These are phyloP conservation scores for Graphilbum ipis-grandicollis DNA, from an alignment of 2,329 filamentous ascomycete species.

Conservation along the genomic window DNA sequence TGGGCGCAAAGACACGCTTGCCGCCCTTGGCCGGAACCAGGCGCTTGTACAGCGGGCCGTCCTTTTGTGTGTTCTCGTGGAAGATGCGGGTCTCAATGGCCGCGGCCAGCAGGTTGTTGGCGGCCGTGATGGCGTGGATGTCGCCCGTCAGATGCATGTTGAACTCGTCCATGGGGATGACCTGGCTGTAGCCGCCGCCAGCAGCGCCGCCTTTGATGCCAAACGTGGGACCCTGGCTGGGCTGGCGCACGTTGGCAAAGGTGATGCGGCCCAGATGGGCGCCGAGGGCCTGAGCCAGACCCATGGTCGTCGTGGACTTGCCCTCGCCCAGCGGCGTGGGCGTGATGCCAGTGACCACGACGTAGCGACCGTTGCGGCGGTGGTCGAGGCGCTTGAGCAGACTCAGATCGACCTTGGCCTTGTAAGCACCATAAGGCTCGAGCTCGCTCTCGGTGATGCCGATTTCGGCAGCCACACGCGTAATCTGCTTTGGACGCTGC, in stretches of 20 bases:
- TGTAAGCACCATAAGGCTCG: slow-evolving; percentile 87
- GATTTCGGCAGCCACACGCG: slow-evolving; percentile 64
- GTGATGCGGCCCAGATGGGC: slow-evolving; percentile 74
- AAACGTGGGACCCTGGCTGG: slow-evolving; percentile 93
- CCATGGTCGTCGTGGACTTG: slow-evolving; percentile 96
- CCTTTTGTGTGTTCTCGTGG: slow-evolving; percentile 90
- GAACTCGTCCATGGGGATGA: slow-evolving; percentile 99
- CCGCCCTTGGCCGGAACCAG: slow-evolving; percentile 84
- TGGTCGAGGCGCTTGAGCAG: slow-evolving; percentile 73
- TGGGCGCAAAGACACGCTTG: slow-evolving; percentile 66
- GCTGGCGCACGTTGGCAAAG: slow-evolving; percentile 94
- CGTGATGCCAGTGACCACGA: slow-evolving; percentile 89
- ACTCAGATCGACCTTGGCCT: slow-evolving; percentile 81
- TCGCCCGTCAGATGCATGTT: slow-evolving; percentile 95
- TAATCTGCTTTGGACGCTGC: slow-evolving; percentile 86
- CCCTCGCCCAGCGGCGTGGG: slow-evolving; percentile 93
- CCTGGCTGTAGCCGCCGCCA: slow-evolving; percentile 94
- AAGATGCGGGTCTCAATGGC: slow-evolving; percentile 97
- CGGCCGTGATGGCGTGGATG: slow-evolving; percentile 91
- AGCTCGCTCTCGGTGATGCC: slow-evolving; percentile 80
- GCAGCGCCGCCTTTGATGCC: slow-evolving; percentile 98
- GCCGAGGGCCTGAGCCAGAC: slow-evolving; percentile 79
- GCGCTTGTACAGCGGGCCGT: slow-evolving; percentile 70
- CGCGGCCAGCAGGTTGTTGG: slow-evolving; percentile 90
- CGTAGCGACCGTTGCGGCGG: slow-evolving; percentile 74